phyloP scores from a whole-genome alignment of 768 basidiomycete species.

The Trametes cubensis region DNA sequence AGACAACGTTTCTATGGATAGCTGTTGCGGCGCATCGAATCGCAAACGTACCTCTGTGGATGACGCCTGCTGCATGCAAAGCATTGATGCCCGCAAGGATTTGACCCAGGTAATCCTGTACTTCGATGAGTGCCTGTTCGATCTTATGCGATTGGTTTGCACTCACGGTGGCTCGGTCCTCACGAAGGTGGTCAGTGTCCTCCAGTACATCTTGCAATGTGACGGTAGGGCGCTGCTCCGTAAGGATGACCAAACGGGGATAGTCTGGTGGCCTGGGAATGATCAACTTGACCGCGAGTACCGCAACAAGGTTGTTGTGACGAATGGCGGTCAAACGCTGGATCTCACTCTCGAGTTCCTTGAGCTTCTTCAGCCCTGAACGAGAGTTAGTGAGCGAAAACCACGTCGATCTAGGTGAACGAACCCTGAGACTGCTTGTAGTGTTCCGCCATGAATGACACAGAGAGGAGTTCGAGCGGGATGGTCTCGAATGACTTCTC shows the following conservation, averaged over 20 bases:
- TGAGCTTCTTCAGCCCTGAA: slow-evolving; percentile 68
- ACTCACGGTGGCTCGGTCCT: slow-evolving; percentile 68
- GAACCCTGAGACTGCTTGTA: slow-evolving; percentile 67
- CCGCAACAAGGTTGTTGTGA: slow-evolving; percentile 65
- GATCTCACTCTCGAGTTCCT: slow-evolving; percentile 66
- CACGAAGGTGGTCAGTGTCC: slow-evolving; percentile 72
- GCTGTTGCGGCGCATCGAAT: neutral
- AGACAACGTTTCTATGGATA: slow-evolving; percentile 4
- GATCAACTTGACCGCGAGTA: slow-evolving; percentile 68
- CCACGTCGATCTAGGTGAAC: neutral
- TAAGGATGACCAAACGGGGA: slow-evolving; percentile 64
- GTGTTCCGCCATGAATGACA: slow-evolving; percentile 69
- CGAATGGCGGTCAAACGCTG: slow-evolving; percentile 58
- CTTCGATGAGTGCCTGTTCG: neutral
- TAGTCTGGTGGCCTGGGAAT: slow-evolving; percentile 51
- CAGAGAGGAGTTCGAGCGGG: slow-evolving; percentile 68
- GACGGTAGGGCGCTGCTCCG: slow-evolving; percentile 69
- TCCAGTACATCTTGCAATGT: slow-evolving; percentile 76
- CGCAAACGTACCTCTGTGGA: slow-evolving; percentile 62
- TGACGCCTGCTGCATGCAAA: slow-evolving; percentile 62
- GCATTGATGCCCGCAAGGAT: slow-evolving; percentile 70
- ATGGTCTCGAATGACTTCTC: slow-evolving; percentile 52
- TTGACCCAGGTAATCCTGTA: slow-evolving; percentile 77
- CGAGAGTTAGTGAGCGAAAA: neutral
- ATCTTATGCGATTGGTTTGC: neutral